phyloP scores from a whole-genome alignment of 1,139 yeast species.

The Pichia sp. region DNA sequence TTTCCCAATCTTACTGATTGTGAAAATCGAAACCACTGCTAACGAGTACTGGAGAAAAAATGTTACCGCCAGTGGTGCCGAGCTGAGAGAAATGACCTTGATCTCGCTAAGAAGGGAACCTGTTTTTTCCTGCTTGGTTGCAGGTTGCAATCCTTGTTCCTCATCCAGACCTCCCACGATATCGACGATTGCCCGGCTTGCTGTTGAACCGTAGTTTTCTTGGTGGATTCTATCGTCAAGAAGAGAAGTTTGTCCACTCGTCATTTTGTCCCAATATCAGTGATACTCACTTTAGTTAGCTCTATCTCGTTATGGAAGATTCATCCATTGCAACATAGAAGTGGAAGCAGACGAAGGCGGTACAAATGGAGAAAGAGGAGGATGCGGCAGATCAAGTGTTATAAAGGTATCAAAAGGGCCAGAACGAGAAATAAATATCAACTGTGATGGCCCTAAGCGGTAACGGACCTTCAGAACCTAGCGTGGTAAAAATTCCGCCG shows the following conservation, averaged over 20 bases:
- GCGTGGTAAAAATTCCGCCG: neutral
- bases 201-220: neutral
- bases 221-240: neutral
- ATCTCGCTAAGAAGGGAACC: slow-evolving; percentile 10
- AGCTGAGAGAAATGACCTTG: slow-evolving; percentile 31
- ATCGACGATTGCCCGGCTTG: neutral
- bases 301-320: no score
- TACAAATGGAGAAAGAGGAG: no score
- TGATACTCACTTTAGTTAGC: no score
- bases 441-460: neutral
- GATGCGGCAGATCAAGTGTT: no score
- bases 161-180: neutral
- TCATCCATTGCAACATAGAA: no score
- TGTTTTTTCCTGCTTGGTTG: neutral
- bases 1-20: slow-evolving; percentile 53
- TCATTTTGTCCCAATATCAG: neutral
- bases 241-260: neutral
- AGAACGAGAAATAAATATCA: no score
- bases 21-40: slow-evolving; percentile 47
- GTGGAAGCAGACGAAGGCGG: no score
- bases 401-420: no score
- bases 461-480: neutral
- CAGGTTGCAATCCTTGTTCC: neutral
- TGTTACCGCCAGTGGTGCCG: slow-evolving; percentile 46
- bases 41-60: slow-evolving; percentile 48